These are phyloP conservation scores for Abrus pulchellus DNA, from an alignment of 306 rosid species.

Conservation along the genomic window DNA sequence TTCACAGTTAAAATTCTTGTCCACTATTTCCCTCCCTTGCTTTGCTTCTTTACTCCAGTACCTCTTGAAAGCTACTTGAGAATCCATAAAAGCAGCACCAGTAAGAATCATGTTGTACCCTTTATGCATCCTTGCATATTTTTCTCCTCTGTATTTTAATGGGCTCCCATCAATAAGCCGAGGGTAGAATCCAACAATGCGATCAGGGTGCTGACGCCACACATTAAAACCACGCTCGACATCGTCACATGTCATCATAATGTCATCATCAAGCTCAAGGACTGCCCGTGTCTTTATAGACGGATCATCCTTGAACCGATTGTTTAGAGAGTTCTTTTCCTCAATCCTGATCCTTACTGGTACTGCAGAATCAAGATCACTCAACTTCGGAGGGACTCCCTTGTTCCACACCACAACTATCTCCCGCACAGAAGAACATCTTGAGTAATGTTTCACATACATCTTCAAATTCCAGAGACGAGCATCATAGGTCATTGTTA, in stretches of 20 bases:
- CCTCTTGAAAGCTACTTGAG: conserved; percentile 76
- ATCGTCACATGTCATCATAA: conserved; percentile 98
- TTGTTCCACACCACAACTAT: conserved; percentile 99
- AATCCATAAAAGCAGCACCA: conserved; percentile 93
- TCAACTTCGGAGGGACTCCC: conserved; percentile 79
- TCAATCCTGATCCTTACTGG: conserved; percentile 87
- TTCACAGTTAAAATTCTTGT: conserved; percentile 83
- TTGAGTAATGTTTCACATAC: conserved; percentile 90
- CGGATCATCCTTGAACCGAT: conserved; percentile 80
- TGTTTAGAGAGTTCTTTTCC: conserved; percentile 83
- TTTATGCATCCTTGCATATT: conserved; percentile 72
- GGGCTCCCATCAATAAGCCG: conserved; percentile 82
- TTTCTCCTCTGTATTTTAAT: conserved; percentile 79
- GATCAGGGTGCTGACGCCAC: conserved; percentile 93
- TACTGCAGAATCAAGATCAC: conserved; percentile 88
- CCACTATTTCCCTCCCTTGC: conserved; percentile 81
- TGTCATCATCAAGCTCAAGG: conserved; percentile 98
- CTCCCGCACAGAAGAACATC: conserved; percentile 92
- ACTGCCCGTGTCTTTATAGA: conserved; percentile 89
- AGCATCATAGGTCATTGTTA: conserved; percentile 98
- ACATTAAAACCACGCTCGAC: conserved; percentile 90
- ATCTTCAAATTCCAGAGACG: conserved; percentile 96
- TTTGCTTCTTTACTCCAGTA: conserved; percentile 84
- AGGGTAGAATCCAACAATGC: conserved; percentile 96
- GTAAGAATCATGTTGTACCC: conserved; percentile 99